These are phyloP conservation scores for Wakefieldia striispora DNA, from an alignment of 768 basidiomycete genomes.

Conservation along the genomic window DNA sequence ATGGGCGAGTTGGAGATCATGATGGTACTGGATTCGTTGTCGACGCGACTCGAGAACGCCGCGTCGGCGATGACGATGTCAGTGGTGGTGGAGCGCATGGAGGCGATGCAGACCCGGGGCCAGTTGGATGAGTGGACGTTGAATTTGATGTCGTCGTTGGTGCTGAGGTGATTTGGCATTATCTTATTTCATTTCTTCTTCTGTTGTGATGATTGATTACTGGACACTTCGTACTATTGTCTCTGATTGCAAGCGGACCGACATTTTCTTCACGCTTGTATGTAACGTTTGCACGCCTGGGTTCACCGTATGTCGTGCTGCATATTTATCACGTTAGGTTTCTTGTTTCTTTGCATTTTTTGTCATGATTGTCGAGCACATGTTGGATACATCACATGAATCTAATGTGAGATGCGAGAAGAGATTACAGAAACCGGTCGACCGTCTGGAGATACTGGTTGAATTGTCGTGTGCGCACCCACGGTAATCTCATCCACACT, in stretches of 20 bases:
- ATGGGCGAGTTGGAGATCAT: constrained; percentile 72
- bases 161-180: constrained; percentile 16
- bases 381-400: too few species aligned
- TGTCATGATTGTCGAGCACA: too few species aligned
- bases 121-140: constrained; percentile 50
- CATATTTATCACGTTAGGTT: too few species aligned
- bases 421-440: too few species aligned
- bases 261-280: too few species aligned
- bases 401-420: too few species aligned
- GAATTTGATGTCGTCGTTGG: constrained; percentile 40
- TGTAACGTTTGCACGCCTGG: too few species aligned
- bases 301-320: too few species aligned
- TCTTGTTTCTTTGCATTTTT: too few species aligned
- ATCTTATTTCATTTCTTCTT: neutral
- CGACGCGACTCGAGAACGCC: constrained; percentile 76
- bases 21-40: constrained; percentile 72
- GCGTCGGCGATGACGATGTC: constrained; percentile 33
- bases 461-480: too few species aligned
- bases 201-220: neutral
- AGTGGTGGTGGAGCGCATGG: constrained; percentile 19
- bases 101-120: constrained; percentile 35
- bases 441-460: too few species aligned
- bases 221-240: neutral
- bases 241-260: neutral
- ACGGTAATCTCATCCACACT: too few species aligned